These are phyloP conservation scores for Cladosporium austrohemisphaericum DNA, from an alignment of 2,329 filamentous ascomycete species.

Conservation along the genomic window DNA sequence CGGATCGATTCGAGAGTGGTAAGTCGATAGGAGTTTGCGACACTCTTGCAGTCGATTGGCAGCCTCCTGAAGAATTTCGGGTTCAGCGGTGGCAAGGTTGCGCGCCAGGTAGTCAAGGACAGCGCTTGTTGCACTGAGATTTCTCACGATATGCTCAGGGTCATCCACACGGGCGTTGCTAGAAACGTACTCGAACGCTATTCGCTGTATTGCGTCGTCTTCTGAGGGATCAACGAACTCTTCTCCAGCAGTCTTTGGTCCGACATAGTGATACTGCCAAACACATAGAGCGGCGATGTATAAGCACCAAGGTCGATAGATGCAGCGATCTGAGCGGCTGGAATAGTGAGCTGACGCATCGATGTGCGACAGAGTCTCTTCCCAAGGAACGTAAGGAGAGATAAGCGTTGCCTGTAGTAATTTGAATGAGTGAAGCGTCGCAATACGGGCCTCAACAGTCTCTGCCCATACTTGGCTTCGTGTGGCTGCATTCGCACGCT, in stretches of 20 bases:
- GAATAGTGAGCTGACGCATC: slow-evolving; percentile 56
- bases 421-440: slow-evolving; percentile 83
- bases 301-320: slow-evolving; percentile 88
- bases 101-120: slow-evolving; percentile 75
- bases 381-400: slow-evolving; percentile 36
- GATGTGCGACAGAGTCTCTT: not conserved
- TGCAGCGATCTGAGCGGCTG: slow-evolving; percentile 78
- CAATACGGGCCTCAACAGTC: slow-evolving; percentile 78
- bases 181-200: not conserved
- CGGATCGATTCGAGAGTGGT: slow-evolving; percentile 66
- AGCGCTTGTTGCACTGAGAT: too few relatives aligned
- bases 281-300: slow-evolving; percentile 87
- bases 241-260: not conserved
- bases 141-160: not conserved
- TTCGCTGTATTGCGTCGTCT: not conserved
- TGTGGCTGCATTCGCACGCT: slow-evolving; percentile 72
- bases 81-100: slow-evolving; percentile 74
- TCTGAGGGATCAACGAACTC: too few relatives aligned
- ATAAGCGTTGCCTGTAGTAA: slow-evolving; percentile 77
- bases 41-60: slow-evolving; percentile 76
- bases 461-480: slow-evolving; percentile 87
- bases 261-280: slow-evolving; percentile 85
- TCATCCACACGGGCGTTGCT: not conserved
- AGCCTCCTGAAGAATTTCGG: slow-evolving; percentile 85
- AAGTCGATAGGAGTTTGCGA: slow-evolving; percentile 43